Evolutionary conservation across 2,329 filamentous ascomycete species (phyloP).

Genomic region (Fusarium marasasianum): DNA sequence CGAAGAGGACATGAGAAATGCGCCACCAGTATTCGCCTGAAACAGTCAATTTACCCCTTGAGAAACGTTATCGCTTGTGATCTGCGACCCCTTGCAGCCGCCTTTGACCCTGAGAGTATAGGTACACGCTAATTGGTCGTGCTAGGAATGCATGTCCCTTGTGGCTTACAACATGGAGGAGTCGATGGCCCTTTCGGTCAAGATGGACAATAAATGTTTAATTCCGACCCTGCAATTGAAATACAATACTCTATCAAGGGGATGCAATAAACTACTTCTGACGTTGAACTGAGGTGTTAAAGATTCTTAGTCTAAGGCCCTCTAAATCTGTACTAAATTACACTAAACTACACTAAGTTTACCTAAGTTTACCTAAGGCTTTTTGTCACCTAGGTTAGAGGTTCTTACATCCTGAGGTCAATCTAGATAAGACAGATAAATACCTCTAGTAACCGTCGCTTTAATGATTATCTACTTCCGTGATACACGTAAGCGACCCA

Average conservation of each 20-base stretch:
- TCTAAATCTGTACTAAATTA: too few relatives aligned
- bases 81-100: not conserved
- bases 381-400: too few relatives aligned
- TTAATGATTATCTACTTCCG: not conserved
- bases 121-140: not conserved
- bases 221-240: too few relatives aligned
- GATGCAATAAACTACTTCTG: too few relatives aligned
- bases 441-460: not conserved
- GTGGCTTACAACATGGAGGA: not conserved
- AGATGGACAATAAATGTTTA: not conserved
- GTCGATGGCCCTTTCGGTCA: not conserved
- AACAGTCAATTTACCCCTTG: not conserved
- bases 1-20: accelerated
- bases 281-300: too few relatives aligned
- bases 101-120: not conserved
- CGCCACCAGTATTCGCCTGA: not conserved
- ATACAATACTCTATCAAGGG: too few relatives aligned
- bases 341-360: too few relatives aligned
- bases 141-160: not conserved
- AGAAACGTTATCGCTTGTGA: not conserved
- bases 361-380: too few relatives aligned
- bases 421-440: not conserved
- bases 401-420: too few relatives aligned
- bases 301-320: too few relatives aligned
- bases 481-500: not conserved